Evolutionary conservation across 2,329 filamentous ascomycete genomes (phyloP).

Genomic region (Trichothecium sympodiale): DNA sequence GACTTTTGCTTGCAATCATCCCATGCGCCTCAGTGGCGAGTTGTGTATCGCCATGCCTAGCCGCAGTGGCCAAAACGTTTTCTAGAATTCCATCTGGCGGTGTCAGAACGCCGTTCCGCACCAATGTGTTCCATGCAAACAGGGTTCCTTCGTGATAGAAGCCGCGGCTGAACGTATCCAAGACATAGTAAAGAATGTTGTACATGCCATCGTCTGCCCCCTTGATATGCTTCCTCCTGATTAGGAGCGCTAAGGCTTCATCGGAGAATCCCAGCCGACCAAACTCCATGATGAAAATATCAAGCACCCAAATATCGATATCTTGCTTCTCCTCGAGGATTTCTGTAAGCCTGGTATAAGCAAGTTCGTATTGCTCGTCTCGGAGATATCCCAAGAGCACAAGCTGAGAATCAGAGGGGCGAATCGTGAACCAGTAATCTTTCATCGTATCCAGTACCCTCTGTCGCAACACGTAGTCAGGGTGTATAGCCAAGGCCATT

Average conservation of each 20-base stretch:
- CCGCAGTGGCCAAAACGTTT: constrained; percentile 61
- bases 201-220: constrained; percentile 26
- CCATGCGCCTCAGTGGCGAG: constrained; percentile 64
- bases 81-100: constrained; percentile 50
- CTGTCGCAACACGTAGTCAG: constrained; percentile 68
- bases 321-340: constrained; percentile 46
- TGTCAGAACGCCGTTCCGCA: constrained; percentile 30
- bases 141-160: constrained; percentile 53
- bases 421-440: constrained; percentile 46
- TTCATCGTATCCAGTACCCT: constrained; percentile 65
- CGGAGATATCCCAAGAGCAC: constrained; percentile 65
- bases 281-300: constrained; percentile 65
- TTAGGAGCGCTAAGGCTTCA: constrained; percentile 61
- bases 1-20: constrained; percentile 21
- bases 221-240: constrained; percentile 33
- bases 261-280: constrained; percentile 64
- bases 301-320: constrained; percentile 64
- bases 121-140: constrained; percentile 61
- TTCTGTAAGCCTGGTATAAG: constrained; percentile 56
- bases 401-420: constrained; percentile 49
- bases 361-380: constrained; percentile 75
- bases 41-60: constrained; percentile 53
- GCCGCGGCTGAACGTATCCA: constrained; percentile 62
- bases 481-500: constrained; percentile 67
- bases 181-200: constrained; percentile 56